phyloP scores from a whole-genome alignment of 169 alveolate genomes.

The Plasmodium coatneyi region DNA sequence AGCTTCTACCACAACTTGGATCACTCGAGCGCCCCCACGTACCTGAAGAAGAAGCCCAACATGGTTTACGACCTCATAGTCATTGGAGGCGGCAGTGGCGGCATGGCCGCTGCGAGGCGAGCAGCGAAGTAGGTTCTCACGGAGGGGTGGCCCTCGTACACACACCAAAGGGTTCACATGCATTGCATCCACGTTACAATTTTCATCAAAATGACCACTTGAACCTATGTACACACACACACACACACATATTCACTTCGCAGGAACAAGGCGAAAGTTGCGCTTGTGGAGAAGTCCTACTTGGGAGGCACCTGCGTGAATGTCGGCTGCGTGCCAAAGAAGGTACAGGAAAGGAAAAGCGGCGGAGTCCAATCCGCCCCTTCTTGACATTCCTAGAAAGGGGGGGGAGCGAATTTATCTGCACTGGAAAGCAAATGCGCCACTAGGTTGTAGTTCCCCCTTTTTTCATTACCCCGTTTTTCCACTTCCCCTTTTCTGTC shows the following conservation, averaged over 20 bases:
- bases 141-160: neutral
- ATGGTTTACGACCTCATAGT: conserved; percentile 84
- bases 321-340: conserved; percentile 97
- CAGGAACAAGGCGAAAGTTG: conserved; percentile 87
- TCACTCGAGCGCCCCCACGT: conserved; percentile 10
- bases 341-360: conserved; percentile 76
- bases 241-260: neutral
- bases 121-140: conserved; percentile 76
- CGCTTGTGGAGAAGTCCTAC: conserved; percentile 86
- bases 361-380: neutral
- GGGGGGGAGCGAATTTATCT: no score
- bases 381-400: no score
- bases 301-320: conserved; percentile 96
- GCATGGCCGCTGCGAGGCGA: conserved; percentile 85
- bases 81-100: conserved; percentile 92
- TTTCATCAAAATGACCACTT: neutral
- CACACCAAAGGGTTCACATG: neutral
- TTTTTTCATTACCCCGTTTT: neutral
- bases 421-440: no score
- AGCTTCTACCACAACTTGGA: conserved; percentile 29
- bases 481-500: neutral
- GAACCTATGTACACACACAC: neutral
- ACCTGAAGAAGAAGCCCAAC: conserved; percentile 34
- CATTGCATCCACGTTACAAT: neutral
- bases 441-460: neutral